Evolutionary conservation across 2,329 filamentous ascomycete species (phyloP), one percentile per base, ranked within the genome.

Genomic region (Alternaria novae-zelandiae): DNA sequence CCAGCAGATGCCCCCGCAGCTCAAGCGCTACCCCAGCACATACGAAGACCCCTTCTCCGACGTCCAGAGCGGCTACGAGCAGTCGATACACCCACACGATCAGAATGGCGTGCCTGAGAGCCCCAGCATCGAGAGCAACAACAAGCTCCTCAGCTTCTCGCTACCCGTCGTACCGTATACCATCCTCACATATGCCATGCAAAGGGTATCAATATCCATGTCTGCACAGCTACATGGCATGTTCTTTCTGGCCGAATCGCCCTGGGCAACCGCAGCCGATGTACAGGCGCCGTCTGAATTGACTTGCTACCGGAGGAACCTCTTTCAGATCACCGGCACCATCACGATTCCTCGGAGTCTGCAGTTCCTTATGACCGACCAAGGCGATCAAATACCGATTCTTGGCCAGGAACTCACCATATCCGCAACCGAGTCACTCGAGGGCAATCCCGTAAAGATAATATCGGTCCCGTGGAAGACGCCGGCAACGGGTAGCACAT

Each of bases 391-490:
- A 47, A 90, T 97, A 44, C 90, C 92, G 2, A 93, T 97, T 53
- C 87, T 89, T 67, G 91, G 86, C 67, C 92, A 95, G 79, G 94
- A 98, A 78, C 88, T 97, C 57, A 90, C 91, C 57, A 92, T 98
- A 50, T 96, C 93, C 6, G 95, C 95, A 9, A 97, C 94, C 53
- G 95, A 98, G 79, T 97, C 95, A 2, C 94, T 97, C 15, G 95
- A 98, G 78, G 93, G 93, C 32, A 95, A 97, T 72, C 84, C 92
- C 0, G 93, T 97, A 46, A 95, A 96, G 72, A 90, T 98, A 66
- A 97, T 98, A 67, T 96, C 96, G 8, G 97, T 98, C 63, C 95
- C 95, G 1, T 98, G 95, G 95, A 98, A 98, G 84, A 97, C 94
- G 2, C 94, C 94, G 2, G 92, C 91, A 26, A 92, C 92, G 54